A percentile compares a stretch with the other conserved stretches of the same genome.
Evolutionary conservation across 202 grass and related monocot genomes (phyloP).

Genomic region (Dendrocalamus latiflorus): DNA sequence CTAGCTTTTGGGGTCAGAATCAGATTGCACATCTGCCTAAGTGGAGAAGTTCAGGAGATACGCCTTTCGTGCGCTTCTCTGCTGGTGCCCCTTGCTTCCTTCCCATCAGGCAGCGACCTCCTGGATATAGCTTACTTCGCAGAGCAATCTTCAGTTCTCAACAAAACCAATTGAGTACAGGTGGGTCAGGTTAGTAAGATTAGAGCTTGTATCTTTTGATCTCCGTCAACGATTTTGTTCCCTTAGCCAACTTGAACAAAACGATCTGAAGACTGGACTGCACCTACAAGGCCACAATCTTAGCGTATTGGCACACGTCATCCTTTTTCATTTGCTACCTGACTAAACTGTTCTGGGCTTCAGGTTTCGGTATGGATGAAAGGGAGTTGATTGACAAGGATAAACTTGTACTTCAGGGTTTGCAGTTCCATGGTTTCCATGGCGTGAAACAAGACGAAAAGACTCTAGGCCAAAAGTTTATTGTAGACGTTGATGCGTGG

Average conservation of each 20-base stretch:
- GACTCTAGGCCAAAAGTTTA: conserved; percentile 67
- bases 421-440: conserved; percentile 83
- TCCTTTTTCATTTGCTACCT: not conserved
- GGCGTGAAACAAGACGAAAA: conserved; percentile 69
- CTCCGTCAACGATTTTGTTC: not conserved
- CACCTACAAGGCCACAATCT: too few relatives aligned
- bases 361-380: conserved; percentile 37
- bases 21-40: conserved; percentile 16
- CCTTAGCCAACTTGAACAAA: too few relatives aligned
- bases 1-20: not conserved
- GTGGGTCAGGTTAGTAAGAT: not conserved
- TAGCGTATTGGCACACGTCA: not conserved
- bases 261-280: too few relatives aligned
- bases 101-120: not conserved
- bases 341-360: not conserved
- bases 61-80: not conserved
- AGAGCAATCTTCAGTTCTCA: not conserved
- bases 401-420: conserved; percentile 59
- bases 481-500: conserved; percentile 64
- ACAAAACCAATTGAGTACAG: not conserved
- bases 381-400: conserved; percentile 45
- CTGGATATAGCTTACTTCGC: not conserved
- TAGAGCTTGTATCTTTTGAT: not conserved
- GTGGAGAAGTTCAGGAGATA: not conserved
- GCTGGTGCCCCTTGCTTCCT: not conserved